phyloP scores from a whole-genome alignment of 192 early-diverging fungal genomes.

The Linnemannia zychae region DNA sequence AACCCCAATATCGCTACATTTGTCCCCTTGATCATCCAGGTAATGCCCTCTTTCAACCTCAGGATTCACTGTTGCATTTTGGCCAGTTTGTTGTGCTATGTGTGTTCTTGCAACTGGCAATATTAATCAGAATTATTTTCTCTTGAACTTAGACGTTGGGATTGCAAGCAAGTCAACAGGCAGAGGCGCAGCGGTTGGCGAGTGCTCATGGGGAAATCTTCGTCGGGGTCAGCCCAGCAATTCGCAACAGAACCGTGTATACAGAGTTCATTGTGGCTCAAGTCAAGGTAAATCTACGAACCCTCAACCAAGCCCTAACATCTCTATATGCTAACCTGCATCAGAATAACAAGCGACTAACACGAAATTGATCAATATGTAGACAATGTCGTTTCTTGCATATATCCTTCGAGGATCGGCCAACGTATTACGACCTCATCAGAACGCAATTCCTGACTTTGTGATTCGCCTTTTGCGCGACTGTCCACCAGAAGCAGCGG shows the following conservation, averaged over 20 bases:
- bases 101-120: no score
- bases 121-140: no score
- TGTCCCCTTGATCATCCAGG: constrained; percentile 89
- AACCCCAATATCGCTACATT: constrained; percentile 86
- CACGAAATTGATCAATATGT: not conserved
- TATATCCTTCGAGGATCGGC: constrained; percentile 92
- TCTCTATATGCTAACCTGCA: no score
- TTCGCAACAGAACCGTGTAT: constrained; percentile 80
- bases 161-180: constrained; percentile 68
- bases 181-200: constrained; percentile 65
- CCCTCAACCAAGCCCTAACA: not conserved
- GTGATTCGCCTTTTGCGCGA: constrained; percentile 91
- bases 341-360: not conserved
- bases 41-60: constrained; percentile 29
- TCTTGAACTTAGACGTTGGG: constrained; percentile 69
- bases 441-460: constrained; percentile 88
- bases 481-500: constrained; percentile 94
- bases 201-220: constrained; percentile 73
- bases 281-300: constrained; percentile 79
- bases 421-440: constrained; percentile 74
- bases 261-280: constrained; percentile 95
- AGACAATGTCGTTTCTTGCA: constrained; percentile 97
- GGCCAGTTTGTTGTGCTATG: not conserved
- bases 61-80: not conserved
- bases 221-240: constrained; percentile 82